phyloP scores from a whole-genome alignment of 805 yeast genomes.

The Kluyveromyces wickerhamii region DNA sequence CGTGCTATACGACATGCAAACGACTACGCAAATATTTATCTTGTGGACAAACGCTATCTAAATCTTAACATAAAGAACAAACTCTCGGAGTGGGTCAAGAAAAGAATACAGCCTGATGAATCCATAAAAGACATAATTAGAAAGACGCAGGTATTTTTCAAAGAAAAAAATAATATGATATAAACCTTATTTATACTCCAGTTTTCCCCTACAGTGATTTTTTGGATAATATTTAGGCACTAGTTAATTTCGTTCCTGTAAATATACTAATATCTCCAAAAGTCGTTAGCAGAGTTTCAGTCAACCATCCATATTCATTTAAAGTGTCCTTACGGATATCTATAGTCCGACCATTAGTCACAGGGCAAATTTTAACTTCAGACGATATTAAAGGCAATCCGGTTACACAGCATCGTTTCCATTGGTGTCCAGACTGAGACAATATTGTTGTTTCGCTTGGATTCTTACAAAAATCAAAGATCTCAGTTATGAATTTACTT shows the following conservation, averaged over 20 bases:
- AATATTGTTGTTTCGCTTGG: constrained; percentile 15
- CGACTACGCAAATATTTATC: constrained; percentile 71
- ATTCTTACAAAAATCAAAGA: constrained; percentile 14
- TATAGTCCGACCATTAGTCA: constrained; percentile 27
- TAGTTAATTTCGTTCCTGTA: constrained; percentile 21
- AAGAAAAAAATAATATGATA: too few relatives aligned
- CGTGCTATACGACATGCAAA: constrained; percentile 78
- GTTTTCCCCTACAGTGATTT: too few relatives aligned
- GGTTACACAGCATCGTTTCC: constrained; percentile 34
- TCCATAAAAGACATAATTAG: constrained; percentile 14
- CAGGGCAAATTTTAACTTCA: constrained; percentile 29
- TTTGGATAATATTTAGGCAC: background rate
- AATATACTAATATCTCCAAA: constrained; percentile 23
- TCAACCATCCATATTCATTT: constrained; percentile 31
- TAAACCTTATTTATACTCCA: too few relatives aligned
- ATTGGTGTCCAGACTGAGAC: constrained; percentile 23
- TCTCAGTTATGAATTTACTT: constrained; percentile 25
- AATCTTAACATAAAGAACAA: constrained; percentile 42
- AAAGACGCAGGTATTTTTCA: constrained; percentile 20
- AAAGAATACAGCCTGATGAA: constrained; percentile 27
- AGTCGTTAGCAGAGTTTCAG: constrained; percentile 21
- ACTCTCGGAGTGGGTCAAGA: constrained; percentile 67
- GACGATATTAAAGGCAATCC: constrained; percentile 32
- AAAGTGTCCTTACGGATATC: constrained; percentile 20
- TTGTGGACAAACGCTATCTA: constrained; percentile 60